Evolutionary conservation across 2,329 filamentous ascomycete species (phyloP).

Genomic region (Penicillium sp.): DNA sequence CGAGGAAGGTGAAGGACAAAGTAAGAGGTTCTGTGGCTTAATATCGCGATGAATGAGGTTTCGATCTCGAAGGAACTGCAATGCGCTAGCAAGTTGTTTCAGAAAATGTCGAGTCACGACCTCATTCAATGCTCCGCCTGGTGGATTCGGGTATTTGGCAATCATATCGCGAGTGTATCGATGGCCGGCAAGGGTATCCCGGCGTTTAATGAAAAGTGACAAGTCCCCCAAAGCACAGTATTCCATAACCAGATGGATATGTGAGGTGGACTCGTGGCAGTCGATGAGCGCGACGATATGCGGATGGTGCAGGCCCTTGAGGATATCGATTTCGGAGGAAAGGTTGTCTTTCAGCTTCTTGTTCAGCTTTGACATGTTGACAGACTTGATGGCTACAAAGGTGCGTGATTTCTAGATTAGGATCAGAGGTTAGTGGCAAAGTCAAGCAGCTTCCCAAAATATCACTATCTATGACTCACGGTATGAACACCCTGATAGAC

Average conservation of each 20-base stretch:
- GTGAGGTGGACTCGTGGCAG: conserved; percentile 79
- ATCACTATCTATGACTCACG: conserved; percentile 53
- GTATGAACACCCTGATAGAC: conserved; percentile 86
- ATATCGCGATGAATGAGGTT: conserved; percentile 96
- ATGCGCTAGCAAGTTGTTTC: conserved; percentile 88
- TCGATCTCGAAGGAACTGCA: conserved; percentile 79
- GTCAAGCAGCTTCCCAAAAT: not conserved
- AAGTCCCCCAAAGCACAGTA: conserved; percentile 95
- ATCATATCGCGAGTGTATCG: conserved; percentile 86
- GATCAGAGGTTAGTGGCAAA: conserved; percentile 12
- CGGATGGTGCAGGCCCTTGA: conserved; percentile 89
- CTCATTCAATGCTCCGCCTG: conserved; percentile 85
- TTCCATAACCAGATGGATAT: conserved; percentile 98
- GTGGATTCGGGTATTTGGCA: conserved; percentile 82
- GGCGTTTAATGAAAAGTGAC: conserved; percentile 93
- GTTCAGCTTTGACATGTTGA: conserved; percentile 85
- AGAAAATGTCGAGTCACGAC: conserved; percentile 95
- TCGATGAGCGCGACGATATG: conserved; percentile 97
- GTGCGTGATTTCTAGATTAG: conserved; percentile 67
- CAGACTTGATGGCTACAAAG: conserved; percentile 93
- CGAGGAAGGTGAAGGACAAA: conserved; percentile 75
- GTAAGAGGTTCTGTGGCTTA: conserved; percentile 92
- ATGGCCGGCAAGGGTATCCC: conserved; percentile 75
- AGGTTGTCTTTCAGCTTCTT: conserved; percentile 97
- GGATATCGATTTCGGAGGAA: conserved; percentile 90